These are phyloP conservation scores for Claviceps africana DNA, from an alignment of 2,329 filamentous ascomycete genomes.

Conservation along the genomic window DNA sequence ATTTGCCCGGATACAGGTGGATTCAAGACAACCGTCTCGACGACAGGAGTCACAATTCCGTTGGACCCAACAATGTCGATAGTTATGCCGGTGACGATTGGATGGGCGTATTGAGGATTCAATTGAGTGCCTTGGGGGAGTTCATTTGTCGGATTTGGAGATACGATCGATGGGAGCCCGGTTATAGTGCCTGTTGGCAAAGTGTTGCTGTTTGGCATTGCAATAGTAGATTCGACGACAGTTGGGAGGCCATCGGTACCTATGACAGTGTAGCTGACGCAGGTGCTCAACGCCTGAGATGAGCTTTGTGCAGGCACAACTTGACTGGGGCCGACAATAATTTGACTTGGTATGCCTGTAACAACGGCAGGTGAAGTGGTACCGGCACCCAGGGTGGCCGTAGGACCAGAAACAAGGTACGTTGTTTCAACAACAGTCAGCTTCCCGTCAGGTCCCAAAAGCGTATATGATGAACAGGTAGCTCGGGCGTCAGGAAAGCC, in stretches of 20 bases:
- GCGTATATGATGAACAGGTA: conserved; percentile 17
- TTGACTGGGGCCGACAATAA: conserved; percentile 7
- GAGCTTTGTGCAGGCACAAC: background rate
- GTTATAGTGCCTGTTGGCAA: conserved; percentile 9
- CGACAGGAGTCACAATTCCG: conserved; percentile 17
- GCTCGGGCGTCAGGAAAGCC: conserved; percentile 9
- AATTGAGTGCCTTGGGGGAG: conserved; percentile 10
- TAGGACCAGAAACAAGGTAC: conserved; percentile 11
- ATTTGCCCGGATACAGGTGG: conserved; percentile 2
- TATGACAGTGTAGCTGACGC: conserved; percentile 16
- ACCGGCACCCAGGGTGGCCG: conserved; percentile 4
- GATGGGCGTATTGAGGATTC: conserved; percentile 7
- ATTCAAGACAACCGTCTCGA: conserved; percentile 14
- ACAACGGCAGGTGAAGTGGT: conserved; percentile 9
- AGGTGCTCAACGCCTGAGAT: conserved; percentile 13
- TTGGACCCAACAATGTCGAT: conserved; percentile 18
- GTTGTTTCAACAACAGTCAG: conserved; percentile 17
- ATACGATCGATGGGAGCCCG: conserved; percentile 9
- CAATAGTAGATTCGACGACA: conserved; percentile 17
- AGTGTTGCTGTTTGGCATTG: conserved; percentile 11
- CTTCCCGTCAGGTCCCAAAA: conserved; percentile 15
- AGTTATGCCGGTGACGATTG: conserved; percentile 18
- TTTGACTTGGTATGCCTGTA: conserved; percentile 12
- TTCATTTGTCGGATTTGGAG: conserved; percentile 4
- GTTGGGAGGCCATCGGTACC: conserved; percentile 17